Conservation (phyloP, 352 stramenopile species). For the Phytophthora uliginosa region DNA sequence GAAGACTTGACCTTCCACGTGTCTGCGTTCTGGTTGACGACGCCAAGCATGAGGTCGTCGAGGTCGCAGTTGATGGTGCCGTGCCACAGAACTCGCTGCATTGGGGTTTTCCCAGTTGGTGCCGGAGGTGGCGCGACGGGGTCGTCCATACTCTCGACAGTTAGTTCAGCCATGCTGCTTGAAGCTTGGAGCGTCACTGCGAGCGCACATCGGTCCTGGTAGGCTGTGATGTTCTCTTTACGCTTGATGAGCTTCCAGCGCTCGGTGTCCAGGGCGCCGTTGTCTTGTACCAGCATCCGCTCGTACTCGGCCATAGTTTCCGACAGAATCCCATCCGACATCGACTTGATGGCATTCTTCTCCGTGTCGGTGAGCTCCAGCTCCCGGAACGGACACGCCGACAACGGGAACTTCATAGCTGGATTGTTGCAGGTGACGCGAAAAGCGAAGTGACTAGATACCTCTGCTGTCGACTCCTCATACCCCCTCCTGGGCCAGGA, state of each 20-base stretch:
- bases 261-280: slow-evolving; percentile 49
- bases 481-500: too few relatives aligned
- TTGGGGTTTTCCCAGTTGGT: slow-evolving; percentile 7
- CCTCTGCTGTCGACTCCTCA: slow-evolving; percentile 16
- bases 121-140: slow-evolving; percentile 24
- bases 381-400: slow-evolving; percentile 42
- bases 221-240: slow-evolving; percentile 58
- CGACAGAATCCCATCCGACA: slow-evolving; percentile 31
- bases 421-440: slow-evolving; percentile 6
- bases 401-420: slow-evolving; percentile 50
- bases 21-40: slow-evolving; percentile 44
- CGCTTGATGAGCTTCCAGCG: slow-evolving; percentile 63
- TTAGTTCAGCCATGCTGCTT: slow-evolving; percentile 32
- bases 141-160: slow-evolving; percentile 14
- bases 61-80: slow-evolving; percentile 58
- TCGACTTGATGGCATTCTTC: slow-evolving; percentile 29
- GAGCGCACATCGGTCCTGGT: slow-evolving; percentile 50
- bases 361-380: slow-evolving; percentile 36
- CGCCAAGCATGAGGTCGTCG: slow-evolving; percentile 54
- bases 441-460: slow-evolving; percentile 33
- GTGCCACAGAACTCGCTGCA: slow-evolving; percentile 41
- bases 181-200: slow-evolving; percentile 40
- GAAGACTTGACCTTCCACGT: slow-evolving; percentile 56
- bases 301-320: slow-evolving; percentile 58
- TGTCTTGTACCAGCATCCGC: slow-evolving; percentile 38